phyloP scores from a whole-genome alignment of 306 rosid genomes.

The Fragaria ananassa region DNA sequence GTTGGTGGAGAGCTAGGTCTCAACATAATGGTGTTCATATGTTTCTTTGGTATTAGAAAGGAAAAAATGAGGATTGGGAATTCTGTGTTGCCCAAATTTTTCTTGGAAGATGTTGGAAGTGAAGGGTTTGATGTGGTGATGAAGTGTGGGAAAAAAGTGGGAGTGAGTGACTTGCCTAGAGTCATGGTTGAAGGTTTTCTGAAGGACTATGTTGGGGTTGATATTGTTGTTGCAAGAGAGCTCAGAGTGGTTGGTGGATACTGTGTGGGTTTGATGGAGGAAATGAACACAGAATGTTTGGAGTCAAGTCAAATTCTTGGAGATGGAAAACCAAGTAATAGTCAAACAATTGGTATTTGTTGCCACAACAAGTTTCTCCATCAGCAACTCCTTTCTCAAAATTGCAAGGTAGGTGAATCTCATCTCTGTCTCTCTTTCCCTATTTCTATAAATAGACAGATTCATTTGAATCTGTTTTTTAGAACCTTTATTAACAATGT shows the following conservation, averaged over 20 bases:
- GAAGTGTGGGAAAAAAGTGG: slow-evolving; percentile 47
- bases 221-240: slow-evolving; percentile 55
- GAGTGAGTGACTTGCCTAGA: slow-evolving; percentile 50
- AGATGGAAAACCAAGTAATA: background rate
- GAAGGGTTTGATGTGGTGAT: slow-evolving; percentile 56
- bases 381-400: slow-evolving; percentile 33
- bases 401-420: slow-evolving; percentile 46
- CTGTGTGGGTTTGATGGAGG: slow-evolving; percentile 56
- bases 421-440: background rate
- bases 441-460: background rate
- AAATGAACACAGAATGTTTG: slow-evolving; percentile 4
- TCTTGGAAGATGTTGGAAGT: slow-evolving; percentile 51
- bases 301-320: slow-evolving; percentile 19
- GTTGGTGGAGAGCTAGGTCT: slow-evolving; percentile 49
- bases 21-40: slow-evolving; percentile 53
- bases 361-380: slow-evolving; percentile 32
- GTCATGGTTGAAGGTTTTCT: slow-evolving; percentile 64
- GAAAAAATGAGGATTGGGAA: slow-evolving; percentile 43
- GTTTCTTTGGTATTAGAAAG: slow-evolving; percentile 51
- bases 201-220: slow-evolving; percentile 54
- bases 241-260: slow-evolving; percentile 46
- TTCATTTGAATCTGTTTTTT: background rate
- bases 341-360: slow-evolving; percentile 26
- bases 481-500: background rate
- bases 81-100: slow-evolving; percentile 66